Percentiles rank a stretch among this genome's conserved stretches.
These are phyloP conservation scores for Paraphaeosphaeria minitans DNA, from an alignment of 2,329 filamentous ascomycete species.

Conservation along the genomic window DNA sequence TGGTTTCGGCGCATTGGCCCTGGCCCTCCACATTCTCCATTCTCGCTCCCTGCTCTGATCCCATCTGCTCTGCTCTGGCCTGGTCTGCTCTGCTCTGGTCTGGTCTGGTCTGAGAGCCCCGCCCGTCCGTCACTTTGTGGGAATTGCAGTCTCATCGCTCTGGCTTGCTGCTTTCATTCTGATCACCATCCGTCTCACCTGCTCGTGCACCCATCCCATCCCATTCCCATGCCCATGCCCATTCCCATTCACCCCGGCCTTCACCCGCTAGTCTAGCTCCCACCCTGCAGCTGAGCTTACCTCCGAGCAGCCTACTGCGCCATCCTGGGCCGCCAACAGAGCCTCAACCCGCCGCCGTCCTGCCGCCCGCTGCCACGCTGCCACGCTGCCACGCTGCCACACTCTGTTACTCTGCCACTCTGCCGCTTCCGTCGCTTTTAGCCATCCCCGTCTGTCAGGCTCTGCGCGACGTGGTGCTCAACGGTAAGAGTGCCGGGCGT, in stretches of 20 bases:
- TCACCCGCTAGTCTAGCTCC: slow-evolving; percentile 26
- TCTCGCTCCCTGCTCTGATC: slow-evolving; percentile 33
- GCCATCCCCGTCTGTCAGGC: slow-evolving; percentile 32
- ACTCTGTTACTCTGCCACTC: no score
- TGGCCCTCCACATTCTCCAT: slow-evolving; percentile 39
- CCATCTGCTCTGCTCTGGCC: slow-evolving; percentile 24
- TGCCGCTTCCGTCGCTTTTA: slow-evolving; percentile 26
- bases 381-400: no score
- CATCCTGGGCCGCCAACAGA: slow-evolving; percentile 36
- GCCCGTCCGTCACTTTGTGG: slow-evolving; percentile 24
- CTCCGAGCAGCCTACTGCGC: slow-evolving; percentile 32
- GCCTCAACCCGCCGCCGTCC: slow-evolving; percentile 33
- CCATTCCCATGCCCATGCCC: no score
- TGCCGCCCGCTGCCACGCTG: slow-evolving; percentile 26
- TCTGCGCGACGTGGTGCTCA: slow-evolving; percentile 42
- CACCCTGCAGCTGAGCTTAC: slow-evolving; percentile 41
- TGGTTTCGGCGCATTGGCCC: slow-evolving; percentile 46
- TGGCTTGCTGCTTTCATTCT: slow-evolving; percentile 30
- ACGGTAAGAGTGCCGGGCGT: slow-evolving; percentile 36
- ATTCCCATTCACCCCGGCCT: slow-evolving; percentile 19
- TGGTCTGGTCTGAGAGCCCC: slow-evolving; percentile 31
- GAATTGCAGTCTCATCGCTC: slow-evolving; percentile 27
- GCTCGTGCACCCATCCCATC: slow-evolving; percentile 25
- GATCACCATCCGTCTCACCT: slow-evolving; percentile 26
- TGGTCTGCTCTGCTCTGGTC: slow-evolving; percentile 18